These are phyloP conservation scores for Candida pseudofarinosa DNA, from an alignment of 805 yeast genomes.

Conservation along the genomic window DNA sequence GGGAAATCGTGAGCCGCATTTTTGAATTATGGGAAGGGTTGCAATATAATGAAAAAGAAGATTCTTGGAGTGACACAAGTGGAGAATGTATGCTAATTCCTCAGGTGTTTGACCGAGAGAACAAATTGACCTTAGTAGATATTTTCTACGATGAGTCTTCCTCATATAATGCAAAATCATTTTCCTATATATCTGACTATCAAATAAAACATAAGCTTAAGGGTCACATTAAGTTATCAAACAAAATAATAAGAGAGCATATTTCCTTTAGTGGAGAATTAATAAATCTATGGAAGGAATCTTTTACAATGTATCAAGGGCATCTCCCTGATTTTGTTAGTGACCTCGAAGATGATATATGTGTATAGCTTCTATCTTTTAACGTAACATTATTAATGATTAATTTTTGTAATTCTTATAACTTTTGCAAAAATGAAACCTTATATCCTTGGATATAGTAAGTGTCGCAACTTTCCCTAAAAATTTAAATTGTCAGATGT, in stretches of 20 bases:
- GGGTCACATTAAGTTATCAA: conserved; percentile 12
- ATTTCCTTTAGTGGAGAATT: conserved; percentile 16
- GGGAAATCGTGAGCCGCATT: conserved; percentile 13
- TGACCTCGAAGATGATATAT: neutral
- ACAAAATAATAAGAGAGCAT: conserved; percentile 8
- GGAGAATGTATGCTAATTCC: conserved; percentile 17
- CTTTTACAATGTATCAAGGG: conserved; percentile 10
- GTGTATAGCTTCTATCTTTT: neutral
- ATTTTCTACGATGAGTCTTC: conserved; percentile 16
- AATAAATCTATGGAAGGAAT: conserved; percentile 17
- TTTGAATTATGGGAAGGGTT: conserved; percentile 7
- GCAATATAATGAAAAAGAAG: conserved; percentile 6
- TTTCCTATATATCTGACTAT: conserved; percentile 10
- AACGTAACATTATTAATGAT: no score
- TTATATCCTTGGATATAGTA: no score
- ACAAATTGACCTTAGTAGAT: conserved; percentile 15
- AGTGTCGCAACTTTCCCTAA: neutral
- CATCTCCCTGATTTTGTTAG: conserved; percentile 6
- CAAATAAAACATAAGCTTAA: conserved; percentile 14
- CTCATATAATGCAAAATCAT: conserved; percentile 10
- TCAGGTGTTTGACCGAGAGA: conserved; percentile 13
- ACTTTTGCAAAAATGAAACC: no score
- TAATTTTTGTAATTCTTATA: no score
- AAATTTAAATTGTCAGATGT: neutral
- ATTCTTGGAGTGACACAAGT: conserved; percentile 13